Percentiles rank a stretch among this genome's conserved stretches.
phyloP scores from a whole-genome alignment of 2,329 filamentous ascomycete genomes.

The Knoxdaviesia capensis region DNA sequence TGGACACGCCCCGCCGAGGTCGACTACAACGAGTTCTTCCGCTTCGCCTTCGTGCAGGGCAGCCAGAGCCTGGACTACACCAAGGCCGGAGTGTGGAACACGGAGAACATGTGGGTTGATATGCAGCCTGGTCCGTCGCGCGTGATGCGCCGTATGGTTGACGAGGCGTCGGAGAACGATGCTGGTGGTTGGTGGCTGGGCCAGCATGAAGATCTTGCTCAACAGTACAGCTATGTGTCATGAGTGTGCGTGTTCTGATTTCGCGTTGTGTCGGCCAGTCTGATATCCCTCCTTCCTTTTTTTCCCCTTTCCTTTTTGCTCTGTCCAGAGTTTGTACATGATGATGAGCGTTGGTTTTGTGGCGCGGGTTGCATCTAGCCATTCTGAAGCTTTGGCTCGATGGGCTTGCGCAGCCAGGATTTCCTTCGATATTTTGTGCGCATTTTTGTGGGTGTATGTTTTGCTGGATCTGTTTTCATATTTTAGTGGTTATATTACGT shows the following conservation, averaged over 20 bases:
- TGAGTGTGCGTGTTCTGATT: too few species aligned
- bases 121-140: slow-evolving; percentile 43
- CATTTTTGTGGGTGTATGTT: too few species aligned
- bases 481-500: too few species aligned
- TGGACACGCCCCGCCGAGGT: slow-evolving; percentile 32
- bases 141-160: slow-evolving; percentile 11
- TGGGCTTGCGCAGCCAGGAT: too few species aligned
- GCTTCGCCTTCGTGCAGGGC: slow-evolving; percentile 56
- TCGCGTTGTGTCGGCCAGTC: neutral
- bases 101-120: slow-evolving; percentile 40
- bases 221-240: too few species aligned
- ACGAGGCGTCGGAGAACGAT: slow-evolving; percentile 6
- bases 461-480: too few species aligned
- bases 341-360: too few species aligned
- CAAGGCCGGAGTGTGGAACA: slow-evolving; percentile 51
- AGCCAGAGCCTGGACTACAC: slow-evolving; percentile 49
- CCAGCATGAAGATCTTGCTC: neutral
- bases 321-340: too few species aligned
- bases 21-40: slow-evolving; percentile 47
- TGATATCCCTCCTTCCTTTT: neutral
- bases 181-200: neutral
- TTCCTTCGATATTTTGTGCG: too few species aligned
- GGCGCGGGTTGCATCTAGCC: too few species aligned
- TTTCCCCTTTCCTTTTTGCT: neutral
- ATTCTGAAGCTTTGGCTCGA: too few species aligned